phyloP scores from a whole-genome alignment of 208 protist species.

The Lotmaria passim region DNA sequence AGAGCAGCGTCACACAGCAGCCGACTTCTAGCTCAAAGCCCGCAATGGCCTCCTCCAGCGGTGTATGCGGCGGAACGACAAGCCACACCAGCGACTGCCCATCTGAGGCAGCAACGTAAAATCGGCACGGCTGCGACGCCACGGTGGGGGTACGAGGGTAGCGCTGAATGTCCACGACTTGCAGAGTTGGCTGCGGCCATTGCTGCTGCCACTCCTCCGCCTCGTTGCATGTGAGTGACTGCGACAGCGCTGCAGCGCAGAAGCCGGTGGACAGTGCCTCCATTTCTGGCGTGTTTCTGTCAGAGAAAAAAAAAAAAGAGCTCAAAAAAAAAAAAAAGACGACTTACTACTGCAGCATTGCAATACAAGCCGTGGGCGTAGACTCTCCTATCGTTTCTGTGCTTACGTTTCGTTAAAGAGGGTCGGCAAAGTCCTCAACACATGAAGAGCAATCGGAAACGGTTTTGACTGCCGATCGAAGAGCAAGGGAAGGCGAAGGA shows the following conservation, averaged over 20 bases:
- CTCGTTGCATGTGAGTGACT: slow-evolving; percentile 25
- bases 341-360: no score
- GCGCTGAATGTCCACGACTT: slow-evolving; percentile 84
- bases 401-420: no score
- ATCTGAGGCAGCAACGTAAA: slow-evolving; percentile 81
- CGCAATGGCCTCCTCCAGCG: slow-evolving; percentile 57
- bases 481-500: no score
- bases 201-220: slow-evolving; percentile 25
- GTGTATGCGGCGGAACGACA: slow-evolving; percentile 55
- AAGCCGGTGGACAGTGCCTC: slow-evolving; percentile 58
- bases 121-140: slow-evolving; percentile 38
- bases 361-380: no score
- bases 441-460: no score
- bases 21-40: slow-evolving; percentile 78
- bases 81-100: slow-evolving; percentile 64
- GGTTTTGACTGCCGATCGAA: no score
- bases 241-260: slow-evolving; percentile 45
- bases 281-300: slow-evolving; percentile 31
- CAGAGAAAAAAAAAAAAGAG: background rate
- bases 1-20: slow-evolving; percentile 59
- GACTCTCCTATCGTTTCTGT: no score
- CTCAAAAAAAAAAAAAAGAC: no score
- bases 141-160: slow-evolving; percentile 38
- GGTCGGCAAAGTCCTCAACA: no score
- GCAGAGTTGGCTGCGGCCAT: slow-evolving; percentile 62